Conservation (phyloP, 163 green algal species). For the Coccomyxa subellipsoidea region DNA sequence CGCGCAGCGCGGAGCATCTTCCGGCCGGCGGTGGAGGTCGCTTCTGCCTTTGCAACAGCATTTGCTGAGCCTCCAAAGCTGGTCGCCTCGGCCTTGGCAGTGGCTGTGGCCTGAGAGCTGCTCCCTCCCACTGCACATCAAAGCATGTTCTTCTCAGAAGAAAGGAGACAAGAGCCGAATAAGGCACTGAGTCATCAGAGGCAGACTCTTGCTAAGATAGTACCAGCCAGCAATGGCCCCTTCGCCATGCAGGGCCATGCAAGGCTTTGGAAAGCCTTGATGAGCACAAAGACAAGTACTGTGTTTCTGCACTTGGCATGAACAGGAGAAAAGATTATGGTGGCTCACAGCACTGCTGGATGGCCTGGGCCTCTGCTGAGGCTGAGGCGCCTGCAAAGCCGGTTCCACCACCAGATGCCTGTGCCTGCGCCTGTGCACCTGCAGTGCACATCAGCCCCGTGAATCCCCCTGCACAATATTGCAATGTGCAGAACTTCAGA, state of each 20-base stretch:
- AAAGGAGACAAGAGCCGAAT: not conserved
- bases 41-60: not conserved
- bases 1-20: not conserved
- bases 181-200: too few relatives aligned
- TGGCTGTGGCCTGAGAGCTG: not conserved
- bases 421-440: not conserved
- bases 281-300: too few relatives aligned
- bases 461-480: too few relatives aligned
- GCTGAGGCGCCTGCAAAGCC: not conserved
- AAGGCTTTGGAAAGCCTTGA: too few relatives aligned
- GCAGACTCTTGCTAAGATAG: too few relatives aligned
- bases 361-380: not conserved
- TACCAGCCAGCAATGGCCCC: too few relatives aligned
- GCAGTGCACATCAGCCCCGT: too few relatives aligned
- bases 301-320: not conserved
- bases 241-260: too few relatives aligned
- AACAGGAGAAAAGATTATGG: not conserved
- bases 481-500: too few relatives aligned
- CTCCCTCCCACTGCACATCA: not conserved
- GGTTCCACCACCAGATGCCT: not conserved
- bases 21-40: not conserved
- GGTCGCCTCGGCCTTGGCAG: not conserved
- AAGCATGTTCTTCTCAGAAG: too few relatives aligned
- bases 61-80: not conserved
- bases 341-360: not conserved